phyloP scores from a whole-genome alignment of 306 rosid genomes.

The Abrus precatorius region DNA sequence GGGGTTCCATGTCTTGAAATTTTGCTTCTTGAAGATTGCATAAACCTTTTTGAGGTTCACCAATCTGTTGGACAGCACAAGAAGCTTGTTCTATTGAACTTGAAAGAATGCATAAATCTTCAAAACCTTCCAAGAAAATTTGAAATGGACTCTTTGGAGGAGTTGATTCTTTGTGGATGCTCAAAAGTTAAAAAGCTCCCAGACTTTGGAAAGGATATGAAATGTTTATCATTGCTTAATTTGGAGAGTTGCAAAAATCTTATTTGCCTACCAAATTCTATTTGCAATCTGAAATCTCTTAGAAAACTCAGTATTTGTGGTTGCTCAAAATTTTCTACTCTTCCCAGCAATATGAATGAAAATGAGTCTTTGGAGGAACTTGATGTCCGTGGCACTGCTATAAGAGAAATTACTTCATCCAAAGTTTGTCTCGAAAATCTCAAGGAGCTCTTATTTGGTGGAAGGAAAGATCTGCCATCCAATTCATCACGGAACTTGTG shows the following conservation, averaged over 20 bases:
- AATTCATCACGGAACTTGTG: not conserved
- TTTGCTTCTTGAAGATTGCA: no score
- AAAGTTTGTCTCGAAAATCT: conserved; percentile 14
- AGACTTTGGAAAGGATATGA: conserved; percentile 15
- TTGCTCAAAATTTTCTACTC: conserved; percentile 4
- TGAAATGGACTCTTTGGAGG: not conserved
- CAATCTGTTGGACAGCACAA: no score
- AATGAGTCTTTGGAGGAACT: not conserved
- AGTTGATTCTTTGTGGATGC: conserved; percentile 19
- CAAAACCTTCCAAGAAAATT: no score
- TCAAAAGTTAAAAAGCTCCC: not conserved
- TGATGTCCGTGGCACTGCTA: conserved; percentile 1
- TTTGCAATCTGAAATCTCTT: conserved; percentile 1
- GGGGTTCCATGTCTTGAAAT: no score
- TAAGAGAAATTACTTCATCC: conserved; percentile 17
- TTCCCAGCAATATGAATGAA: not conserved
- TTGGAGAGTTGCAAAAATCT: conserved; percentile 27
- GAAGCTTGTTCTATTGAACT: no score
- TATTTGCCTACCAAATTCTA: not conserved
- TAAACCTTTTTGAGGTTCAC: no score
- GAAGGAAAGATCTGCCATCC: not conserved
- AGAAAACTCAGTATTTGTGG: not conserved
- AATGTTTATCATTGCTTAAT: conserved; percentile 4
- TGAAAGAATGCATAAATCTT: no score
- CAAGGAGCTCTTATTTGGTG: not conserved